Evolutionary conservation across 805 yeast genomes (phyloP).

Genomic region (Kodamaea kakaduensis): DNA sequence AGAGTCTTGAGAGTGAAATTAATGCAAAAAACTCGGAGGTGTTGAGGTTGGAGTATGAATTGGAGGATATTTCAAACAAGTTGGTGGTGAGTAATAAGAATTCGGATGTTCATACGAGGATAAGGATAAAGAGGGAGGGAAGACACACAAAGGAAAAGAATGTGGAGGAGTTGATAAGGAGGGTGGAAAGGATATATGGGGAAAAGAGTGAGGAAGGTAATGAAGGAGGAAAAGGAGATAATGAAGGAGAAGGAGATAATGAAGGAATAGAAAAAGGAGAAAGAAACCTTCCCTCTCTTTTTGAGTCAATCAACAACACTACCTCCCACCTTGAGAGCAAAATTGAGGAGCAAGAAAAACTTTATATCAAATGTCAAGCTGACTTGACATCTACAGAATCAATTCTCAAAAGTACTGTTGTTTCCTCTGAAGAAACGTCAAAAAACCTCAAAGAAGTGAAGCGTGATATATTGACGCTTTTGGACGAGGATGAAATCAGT

Average conservation of each 20-base stretch:
- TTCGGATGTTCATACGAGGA: slow-evolving; percentile 54
- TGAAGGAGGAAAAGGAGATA: slow-evolving; percentile 14
- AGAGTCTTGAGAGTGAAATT: slow-evolving; percentile 30
- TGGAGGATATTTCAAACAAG: slow-evolving; percentile 52
- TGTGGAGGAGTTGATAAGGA: slow-evolving; percentile 22
- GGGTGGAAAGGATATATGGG: slow-evolving; percentile 13
- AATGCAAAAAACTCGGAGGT: slow-evolving; percentile 36
- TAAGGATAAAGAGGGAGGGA: slow-evolving; percentile 43
- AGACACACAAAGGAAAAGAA: slow-evolving; percentile 25
- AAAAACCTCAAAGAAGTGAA: slow-evolving; percentile 5
- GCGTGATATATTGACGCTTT: slow-evolving; percentile 20
- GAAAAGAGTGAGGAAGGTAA: slow-evolving; percentile 17
- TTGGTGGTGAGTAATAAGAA: slow-evolving; percentile 52
- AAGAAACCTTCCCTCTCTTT: slow-evolving; percentile 7
- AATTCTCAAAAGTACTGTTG: slow-evolving; percentile 1
- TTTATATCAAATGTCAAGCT: slow-evolving; percentile 5
- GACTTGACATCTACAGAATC: slow-evolving; percentile 4
- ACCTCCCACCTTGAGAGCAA: slow-evolving; percentile 5
- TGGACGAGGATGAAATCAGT: slow-evolving; percentile 38
- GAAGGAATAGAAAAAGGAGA: slow-evolving; percentile 5
- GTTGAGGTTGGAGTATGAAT: slow-evolving; percentile 24
- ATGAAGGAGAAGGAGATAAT: slow-evolving; percentile 8
- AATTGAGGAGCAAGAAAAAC: background rate
- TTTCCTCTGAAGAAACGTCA: slow-evolving; percentile 5
- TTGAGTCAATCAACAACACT: slow-evolving; percentile 1